Evolutionary conservation across 371 early-diverging fungal genomes (phyloP).

Genomic region (Apophysomyces sp.): DNA sequence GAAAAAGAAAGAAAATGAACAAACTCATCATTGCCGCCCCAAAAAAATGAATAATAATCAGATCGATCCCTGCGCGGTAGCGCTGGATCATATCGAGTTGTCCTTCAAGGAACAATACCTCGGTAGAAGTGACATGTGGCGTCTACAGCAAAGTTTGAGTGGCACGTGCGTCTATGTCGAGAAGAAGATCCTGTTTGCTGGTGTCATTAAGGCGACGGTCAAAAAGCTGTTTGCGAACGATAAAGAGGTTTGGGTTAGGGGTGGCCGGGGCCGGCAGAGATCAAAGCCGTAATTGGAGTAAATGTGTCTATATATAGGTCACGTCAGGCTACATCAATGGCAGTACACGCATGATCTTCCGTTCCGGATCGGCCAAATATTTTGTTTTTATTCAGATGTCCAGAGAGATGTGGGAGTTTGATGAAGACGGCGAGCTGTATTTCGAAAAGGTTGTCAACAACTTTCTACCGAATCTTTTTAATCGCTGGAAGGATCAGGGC

Average conservation of each 20-base stretch:
- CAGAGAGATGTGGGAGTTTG: slow-evolving; percentile 96
- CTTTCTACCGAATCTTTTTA: slow-evolving; percentile 88
- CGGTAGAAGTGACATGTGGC: slow-evolving; percentile 94
- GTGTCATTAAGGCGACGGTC: slow-evolving; percentile 84
- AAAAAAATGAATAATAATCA: slow-evolving; percentile 36
- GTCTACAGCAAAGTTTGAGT: slow-evolving; percentile 72
- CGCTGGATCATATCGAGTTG: slow-evolving; percentile 84
- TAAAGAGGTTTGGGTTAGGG: slow-evolving; percentile 41
- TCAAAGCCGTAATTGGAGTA: background rate
- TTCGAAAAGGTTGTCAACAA: slow-evolving; percentile 90
- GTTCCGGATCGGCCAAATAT: slow-evolving; percentile 92
- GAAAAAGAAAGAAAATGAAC: background rate
- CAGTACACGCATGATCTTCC: slow-evolving; percentile 84
- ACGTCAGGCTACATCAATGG: slow-evolving; percentile 74
- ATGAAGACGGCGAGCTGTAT: slow-evolving; percentile 92
- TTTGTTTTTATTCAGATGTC: slow-evolving; percentile 96
- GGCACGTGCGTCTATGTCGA: slow-evolving; percentile 78
- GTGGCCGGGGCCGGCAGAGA: background rate
- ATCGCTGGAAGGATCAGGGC: slow-evolving; percentile 79
- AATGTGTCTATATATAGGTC: slow-evolving; percentile 7
- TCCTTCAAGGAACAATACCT: slow-evolving; percentile 92
- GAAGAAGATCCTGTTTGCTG: slow-evolving; percentile 70
- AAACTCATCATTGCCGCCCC: no score
- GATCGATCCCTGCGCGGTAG: slow-evolving; percentile 62
- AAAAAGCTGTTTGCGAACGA: slow-evolving; percentile 76